Evolutionary conservation across 805 yeast genomes (phyloP), one percentile per base, ranked within the genome.

Genomic region (Kazachstania psychrophila): DNA sequence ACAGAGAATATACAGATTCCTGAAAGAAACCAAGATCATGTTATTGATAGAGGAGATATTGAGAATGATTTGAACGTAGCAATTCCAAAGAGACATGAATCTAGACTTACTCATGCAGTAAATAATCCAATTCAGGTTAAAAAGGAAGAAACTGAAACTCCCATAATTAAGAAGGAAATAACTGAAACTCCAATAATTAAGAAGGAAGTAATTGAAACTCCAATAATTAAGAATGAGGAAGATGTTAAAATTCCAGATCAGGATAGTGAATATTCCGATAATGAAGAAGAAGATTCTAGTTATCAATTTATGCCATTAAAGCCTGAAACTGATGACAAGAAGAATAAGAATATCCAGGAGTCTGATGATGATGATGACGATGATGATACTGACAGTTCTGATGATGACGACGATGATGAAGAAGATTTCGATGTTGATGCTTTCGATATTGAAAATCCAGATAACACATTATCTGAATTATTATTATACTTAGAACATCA

Each of bases 401-500:
- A 38, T 16, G 43, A 42, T 5, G 41, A 43, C 11, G 44, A 41
- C 12, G 56, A 45, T 8, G 44, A 44, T 1, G 47, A 43, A 15
- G 40, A 39, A 12, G 44, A 75, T 3, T 82, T 80, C 60, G 80
- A 79, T 58, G 68, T 83, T 36, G 82, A 79, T 39, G 72, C 77
- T 23, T 85, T 83, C 59, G 86, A 84, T 60, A 78, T 83, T 36
- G 79, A 79, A 39, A 83, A 85, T 50, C 94, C 94, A 1, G 96
- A 88, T 52, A 84, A 85, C 55, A 82, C 95, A 1, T 69, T 88
- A 44, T 76, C 85, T 6, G 94, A 86, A 51, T 75, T 89, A 41
- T 72, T 88, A 49, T 68, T 78, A 20, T 89, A 87, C 56, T 68
- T 89, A 50, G 97, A 89, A 57, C 95, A 86, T 59, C 95, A 88